phyloP scores from a whole-genome alignment of 495 filamentous ascomycete genomes.

The Talaromyces stipitatus region DNA sequence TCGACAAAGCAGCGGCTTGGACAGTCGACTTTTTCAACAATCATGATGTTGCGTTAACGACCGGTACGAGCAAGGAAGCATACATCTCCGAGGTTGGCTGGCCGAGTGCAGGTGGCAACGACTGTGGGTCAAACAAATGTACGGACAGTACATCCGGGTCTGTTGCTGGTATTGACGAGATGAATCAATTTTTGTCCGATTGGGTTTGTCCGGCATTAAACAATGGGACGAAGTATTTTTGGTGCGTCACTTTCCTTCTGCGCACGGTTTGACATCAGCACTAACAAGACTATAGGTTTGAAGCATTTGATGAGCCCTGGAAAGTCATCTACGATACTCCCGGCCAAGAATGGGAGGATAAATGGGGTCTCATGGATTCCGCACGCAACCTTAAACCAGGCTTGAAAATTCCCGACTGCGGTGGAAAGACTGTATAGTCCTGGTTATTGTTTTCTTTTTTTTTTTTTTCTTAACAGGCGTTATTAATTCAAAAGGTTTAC shows the following conservation, averaged over 20 bases:
- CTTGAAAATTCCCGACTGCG: slow-evolving; percentile 82
- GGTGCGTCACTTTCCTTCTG: slow-evolving; percentile 52
- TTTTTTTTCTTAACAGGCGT: neutral
- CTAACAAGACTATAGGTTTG: slow-evolving; percentile 50
- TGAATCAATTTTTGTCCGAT: slow-evolving; percentile 80
- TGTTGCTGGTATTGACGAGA: slow-evolving; percentile 71
- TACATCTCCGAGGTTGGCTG: slow-evolving; percentile 90
- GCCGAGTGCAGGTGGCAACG: slow-evolving; percentile 77
- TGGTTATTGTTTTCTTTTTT: neutral
- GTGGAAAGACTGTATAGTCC: slow-evolving; percentile 54
- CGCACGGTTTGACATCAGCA: neutral
- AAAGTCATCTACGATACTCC: slow-evolving; percentile 64
- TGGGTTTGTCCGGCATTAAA: slow-evolving; percentile 76
- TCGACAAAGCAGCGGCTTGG: slow-evolving; percentile 66
- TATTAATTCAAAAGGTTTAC: neutral
- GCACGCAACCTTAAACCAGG: slow-evolving; percentile 79
- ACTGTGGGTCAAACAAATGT: slow-evolving; percentile 58
- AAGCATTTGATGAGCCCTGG: slow-evolving; percentile 95
- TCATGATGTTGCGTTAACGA: slow-evolving; percentile 53
- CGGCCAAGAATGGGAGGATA: slow-evolving; percentile 82
- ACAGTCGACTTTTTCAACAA: slow-evolving; percentile 72
- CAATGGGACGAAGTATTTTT: slow-evolving; percentile 88
- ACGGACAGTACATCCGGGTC: slow-evolving; percentile 45
- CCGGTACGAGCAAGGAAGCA: slow-evolving; percentile 49
- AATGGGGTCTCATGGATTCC: slow-evolving; percentile 91